Evolutionary conservation across 257 asterid genomes (phyloP), one percentile per base, ranked within the genome.

Genomic region (Leonotis leonurus): DNA sequence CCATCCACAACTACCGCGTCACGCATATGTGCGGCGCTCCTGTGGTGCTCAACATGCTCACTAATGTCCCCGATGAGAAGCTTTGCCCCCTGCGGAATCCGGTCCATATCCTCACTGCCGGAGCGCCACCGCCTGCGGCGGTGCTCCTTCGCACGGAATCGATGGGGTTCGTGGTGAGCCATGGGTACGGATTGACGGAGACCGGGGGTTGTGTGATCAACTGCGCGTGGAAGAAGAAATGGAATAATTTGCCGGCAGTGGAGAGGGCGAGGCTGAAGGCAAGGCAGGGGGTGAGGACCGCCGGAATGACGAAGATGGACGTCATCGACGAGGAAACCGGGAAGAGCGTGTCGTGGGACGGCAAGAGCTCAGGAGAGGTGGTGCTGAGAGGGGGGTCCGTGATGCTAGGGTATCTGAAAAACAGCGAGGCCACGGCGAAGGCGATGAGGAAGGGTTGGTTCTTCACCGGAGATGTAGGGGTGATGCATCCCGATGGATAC

Each of bases 11-110:
- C 3, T 60, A 87, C 8, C 70, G 63, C 0, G 94, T 89, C 8
- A 87, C 95, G 0, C 95, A 89, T 60, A 83, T 87, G 94, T 79
- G 97, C 44, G 97, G 95, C 17, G 97, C 97, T 0, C 95, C 97
- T 0, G 86, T 84, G 68, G 69, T 89, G 5, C 84, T 89, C 3
- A 76, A 75, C 51, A 89, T 89, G 95, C 3, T 89, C 3, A 78
- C 83, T 0, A 83, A 86, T 40, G 65, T 66, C 8, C 78, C 85
- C 0, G 2, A 13, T 0, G 80, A n/a, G n/a, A n/a, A n/a, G n/a
- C n/a, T 74, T 0, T 71, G 22, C 30, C 79, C 75, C 24, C 69
- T 82, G 1, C 45, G 73, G 4, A 16, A 29, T 45, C 83, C 84
- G 0, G 88, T 89, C 2, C 74, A 79, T 1, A 52, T 87, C 51